Evolutionary conservation across 257 asterid species (phyloP).

Genomic region (Gynochthodes officinalis): DNA sequence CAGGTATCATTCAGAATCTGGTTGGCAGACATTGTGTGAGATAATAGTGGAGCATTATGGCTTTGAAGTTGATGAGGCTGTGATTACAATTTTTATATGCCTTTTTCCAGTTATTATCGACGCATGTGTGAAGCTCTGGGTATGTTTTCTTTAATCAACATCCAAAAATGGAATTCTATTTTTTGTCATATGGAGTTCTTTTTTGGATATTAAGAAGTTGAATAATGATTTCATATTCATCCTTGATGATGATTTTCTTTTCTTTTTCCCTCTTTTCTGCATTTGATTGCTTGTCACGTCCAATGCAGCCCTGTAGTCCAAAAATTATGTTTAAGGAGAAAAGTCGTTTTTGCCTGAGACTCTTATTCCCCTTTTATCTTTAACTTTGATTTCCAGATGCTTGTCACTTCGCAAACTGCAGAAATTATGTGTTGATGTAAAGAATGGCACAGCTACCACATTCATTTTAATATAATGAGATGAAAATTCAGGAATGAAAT

Average conservation of each 20-base stretch:
- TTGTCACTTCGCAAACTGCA: neutral
- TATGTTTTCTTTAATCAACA: conserved; percentile 36
- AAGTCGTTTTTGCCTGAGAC: neutral
- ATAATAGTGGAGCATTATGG: conserved; percentile 80
- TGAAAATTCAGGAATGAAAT: neutral
- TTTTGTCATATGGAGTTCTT: neutral
- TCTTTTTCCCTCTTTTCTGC: neutral
- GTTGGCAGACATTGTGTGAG: conserved; percentile 87
- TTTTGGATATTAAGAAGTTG: neutral
- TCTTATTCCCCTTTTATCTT: neutral
- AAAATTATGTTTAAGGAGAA: neutral
- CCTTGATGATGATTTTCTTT: neutral
- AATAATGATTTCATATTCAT: neutral
- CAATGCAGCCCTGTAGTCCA: neutral
- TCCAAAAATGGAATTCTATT: neutral
- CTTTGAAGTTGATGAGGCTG: conserved; percentile 64
- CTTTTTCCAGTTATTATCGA: conserved; percentile 72
- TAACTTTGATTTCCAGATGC: neutral
- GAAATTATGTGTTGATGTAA: no score
- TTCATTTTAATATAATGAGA: neutral
- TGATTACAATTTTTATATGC: conserved; percentile 69
- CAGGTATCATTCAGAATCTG: conserved; percentile 96
- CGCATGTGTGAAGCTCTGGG: conserved; percentile 96
- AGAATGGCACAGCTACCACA: no score
- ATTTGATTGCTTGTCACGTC: neutral